Percentiles rank a stretch among this genome's conserved stretches.
These are phyloP conservation scores for Acrasis kona DNA, from an alignment of 78 protist genomes.

Conservation along the genomic window DNA sequence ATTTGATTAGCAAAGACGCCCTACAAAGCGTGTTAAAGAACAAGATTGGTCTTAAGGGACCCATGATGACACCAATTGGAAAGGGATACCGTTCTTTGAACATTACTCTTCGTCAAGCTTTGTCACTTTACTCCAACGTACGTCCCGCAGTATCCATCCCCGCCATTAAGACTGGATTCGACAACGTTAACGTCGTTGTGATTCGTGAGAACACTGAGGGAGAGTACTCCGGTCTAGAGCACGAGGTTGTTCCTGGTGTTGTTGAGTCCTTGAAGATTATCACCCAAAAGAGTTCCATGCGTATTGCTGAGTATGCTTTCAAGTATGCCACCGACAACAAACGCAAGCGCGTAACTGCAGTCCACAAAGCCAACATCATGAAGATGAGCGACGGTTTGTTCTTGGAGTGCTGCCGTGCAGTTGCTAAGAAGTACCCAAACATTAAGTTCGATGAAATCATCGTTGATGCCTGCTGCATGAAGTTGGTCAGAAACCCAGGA, in stretches of 20 bases:
- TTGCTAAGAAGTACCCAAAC: slow-evolving; percentile 65
- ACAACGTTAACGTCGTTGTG: slow-evolving; percentile 65
- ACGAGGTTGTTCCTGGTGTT: slow-evolving; percentile 26
- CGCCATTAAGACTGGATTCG: slow-evolving; percentile 42
- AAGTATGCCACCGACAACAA: slow-evolving; percentile 47
- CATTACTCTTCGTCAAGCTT: slow-evolving; percentile 60
- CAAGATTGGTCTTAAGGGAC: slow-evolving; percentile 56
- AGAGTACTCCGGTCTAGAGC: slow-evolving; percentile 77
- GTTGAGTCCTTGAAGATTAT: slow-evolving; percentile 57
- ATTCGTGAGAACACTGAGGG: slow-evolving; percentile 88
- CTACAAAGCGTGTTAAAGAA: slow-evolving; percentile 24
- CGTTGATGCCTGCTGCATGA: slow-evolving; percentile 70
- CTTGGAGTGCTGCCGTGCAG: slow-evolving; percentile 47
- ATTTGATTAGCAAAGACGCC: slow-evolving; percentile 9
- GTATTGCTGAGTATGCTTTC: slow-evolving; percentile 63
- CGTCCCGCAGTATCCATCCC: slow-evolving; percentile 60
- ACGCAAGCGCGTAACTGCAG: slow-evolving; percentile 49
- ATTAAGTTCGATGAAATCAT: slow-evolving; percentile 51
- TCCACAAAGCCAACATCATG: slow-evolving; percentile 79
- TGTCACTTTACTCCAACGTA: slow-evolving; percentile 64
- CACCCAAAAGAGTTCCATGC: slow-evolving; percentile 51
- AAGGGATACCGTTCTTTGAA: slow-evolving; percentile 70
- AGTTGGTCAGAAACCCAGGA: slow-evolving; percentile 49
- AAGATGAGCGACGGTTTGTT: slow-evolving; percentile 67
- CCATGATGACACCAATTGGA: slow-evolving; percentile 38